These are phyloP conservation scores for Gentiana straminea DNA, from an alignment of 257 asterid genomes.

Conservation along the genomic window DNA sequence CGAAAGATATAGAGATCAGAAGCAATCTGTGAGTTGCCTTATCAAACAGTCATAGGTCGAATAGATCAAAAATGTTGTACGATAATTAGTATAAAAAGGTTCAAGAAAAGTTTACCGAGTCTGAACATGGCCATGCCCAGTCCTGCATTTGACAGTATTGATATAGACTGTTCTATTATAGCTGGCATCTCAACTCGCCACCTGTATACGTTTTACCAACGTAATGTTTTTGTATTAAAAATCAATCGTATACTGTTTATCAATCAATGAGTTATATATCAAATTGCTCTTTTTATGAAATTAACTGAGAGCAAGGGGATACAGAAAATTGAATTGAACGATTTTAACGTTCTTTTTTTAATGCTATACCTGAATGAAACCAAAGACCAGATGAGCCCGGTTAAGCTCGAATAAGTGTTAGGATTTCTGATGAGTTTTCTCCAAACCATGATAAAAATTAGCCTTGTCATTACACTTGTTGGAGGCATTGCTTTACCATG, in stretches of 20 bases:
- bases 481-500: constrained; percentile 31
- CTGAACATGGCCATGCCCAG: constrained; percentile 99
- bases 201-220: constrained; percentile 30
- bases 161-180: constrained; percentile 45
- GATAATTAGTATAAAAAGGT: no score
- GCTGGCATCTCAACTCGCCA: constrained; percentile 49
- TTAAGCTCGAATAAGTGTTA: constrained; percentile 62
- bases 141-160: constrained; percentile 72
- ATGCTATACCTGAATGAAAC: constrained; percentile 59
- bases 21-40: no score
- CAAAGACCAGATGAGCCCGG: constrained; percentile 70
- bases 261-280: constrained; percentile 9
- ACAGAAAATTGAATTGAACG: not conserved
- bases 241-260: not conserved
- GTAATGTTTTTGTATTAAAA: no score
- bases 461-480: no score
- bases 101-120: constrained; percentile 34
- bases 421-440: no score
- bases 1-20: constrained; percentile 5
- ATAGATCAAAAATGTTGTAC: no score
- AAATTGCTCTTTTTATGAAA: constrained; percentile 3
- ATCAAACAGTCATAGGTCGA: no score
- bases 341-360: not conserved
- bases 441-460: no score
- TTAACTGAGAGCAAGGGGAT: not conserved